Conservation (phyloP, 2,329 filamentous ascomycete species). For the Alternaria gaisen region DNA sequence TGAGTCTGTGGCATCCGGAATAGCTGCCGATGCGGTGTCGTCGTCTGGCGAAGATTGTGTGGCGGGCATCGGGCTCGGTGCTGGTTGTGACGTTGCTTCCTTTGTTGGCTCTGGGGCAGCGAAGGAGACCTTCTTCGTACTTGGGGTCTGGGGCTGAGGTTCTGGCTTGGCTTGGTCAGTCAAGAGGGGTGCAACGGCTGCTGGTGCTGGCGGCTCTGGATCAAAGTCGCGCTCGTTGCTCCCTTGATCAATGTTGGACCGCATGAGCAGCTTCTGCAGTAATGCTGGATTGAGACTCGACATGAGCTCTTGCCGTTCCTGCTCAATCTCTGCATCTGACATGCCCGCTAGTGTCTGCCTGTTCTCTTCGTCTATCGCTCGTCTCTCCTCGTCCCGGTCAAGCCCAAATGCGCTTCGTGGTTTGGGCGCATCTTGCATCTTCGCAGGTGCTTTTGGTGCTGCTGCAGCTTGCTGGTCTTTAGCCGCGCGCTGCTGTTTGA, state of each 20-base stretch:
- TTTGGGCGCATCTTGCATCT: constrained; percentile 25
- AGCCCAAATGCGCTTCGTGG: constrained; percentile 22
- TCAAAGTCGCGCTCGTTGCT: constrained; percentile 53
- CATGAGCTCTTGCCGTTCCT: constrained; percentile 82
- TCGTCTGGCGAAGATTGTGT: neutral
- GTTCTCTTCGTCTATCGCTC: constrained; percentile 85
- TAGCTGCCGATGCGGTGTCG: constrained; percentile 54
- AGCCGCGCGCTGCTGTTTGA: constrained; percentile 72
- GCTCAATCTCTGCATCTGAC: constrained; percentile 81
- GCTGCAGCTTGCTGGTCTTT: constrained; percentile 34
- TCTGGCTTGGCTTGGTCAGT: constrained; percentile 24
- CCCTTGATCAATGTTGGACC: constrained; percentile 77
- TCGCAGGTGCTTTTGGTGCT: constrained; percentile 14
- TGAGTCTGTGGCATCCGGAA: constrained; percentile 60
- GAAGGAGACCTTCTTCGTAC: constrained; percentile 49
- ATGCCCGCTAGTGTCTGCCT: constrained; percentile 75
- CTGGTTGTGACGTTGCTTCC: constrained; percentile 8
- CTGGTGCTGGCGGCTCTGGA: constrained; percentile 15
- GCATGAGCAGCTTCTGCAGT: constrained; percentile 77
- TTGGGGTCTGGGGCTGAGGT: constrained; percentile 18
- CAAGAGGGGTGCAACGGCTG: constrained; percentile 1
- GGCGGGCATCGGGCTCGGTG: constrained; percentile 3
- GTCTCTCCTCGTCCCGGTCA: constrained; percentile 66
- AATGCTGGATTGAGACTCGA: constrained; percentile 77
- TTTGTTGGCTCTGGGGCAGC: constrained; percentile 25